Evolutionary conservation across 129 eudicot species (phyloP), one percentile per base, ranked within the genome.

Genomic region (Rutidosis leptorrhynchoides): DNA sequence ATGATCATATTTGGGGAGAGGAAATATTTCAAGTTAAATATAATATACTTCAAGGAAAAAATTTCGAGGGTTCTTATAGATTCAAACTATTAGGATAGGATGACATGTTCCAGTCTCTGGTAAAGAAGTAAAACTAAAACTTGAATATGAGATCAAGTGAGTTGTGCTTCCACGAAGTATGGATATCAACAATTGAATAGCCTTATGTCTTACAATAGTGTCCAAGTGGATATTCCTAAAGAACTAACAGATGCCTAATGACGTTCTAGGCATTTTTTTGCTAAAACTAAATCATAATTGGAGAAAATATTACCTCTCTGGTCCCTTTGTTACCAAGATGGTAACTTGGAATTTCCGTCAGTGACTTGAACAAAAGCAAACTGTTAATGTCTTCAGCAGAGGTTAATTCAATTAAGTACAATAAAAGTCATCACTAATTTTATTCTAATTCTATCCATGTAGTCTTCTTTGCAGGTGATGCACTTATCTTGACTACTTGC

Each of bases 131-230:
- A n/a, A n/a, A n/a, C n/a, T n/a, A n/a, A n/a, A n/a, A n/a, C n/a
- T n/a, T n/a, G n/a, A n/a, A n/a, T n/a, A n/a, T n/a, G n/a, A 73
- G 51, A 65, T 51, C 55, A 17, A 49, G 55, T 49, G 55, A 49
- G 55, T 14, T 17, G 17, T 49, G 55, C 55, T 49, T 16, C 17
- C 24, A 49, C 16, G 12, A 37, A 11, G 15, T 37, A 37, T 37
- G 45, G 45, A 49, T 17, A 49, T 49, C 55, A 17, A 49, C 25
- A 62, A 54, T 54, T 2, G 19, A 45, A 56, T 26, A 53, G 86
- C 99, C 99, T 94, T 94, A 74, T 94, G 99, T 77, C 95, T 82
- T 64, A 83, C 93, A 65, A 94, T 93, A 33, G 95, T 94, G 81
- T 81, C 90, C 99, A 97, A 94, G 77, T 82, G 93, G 53, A 94